Evolutionary conservation across 192 early-diverging fungal genomes (phyloP), one percentile per base, ranked within the genome.

Genomic region (Phlyctochytrium arcticum): DNA sequence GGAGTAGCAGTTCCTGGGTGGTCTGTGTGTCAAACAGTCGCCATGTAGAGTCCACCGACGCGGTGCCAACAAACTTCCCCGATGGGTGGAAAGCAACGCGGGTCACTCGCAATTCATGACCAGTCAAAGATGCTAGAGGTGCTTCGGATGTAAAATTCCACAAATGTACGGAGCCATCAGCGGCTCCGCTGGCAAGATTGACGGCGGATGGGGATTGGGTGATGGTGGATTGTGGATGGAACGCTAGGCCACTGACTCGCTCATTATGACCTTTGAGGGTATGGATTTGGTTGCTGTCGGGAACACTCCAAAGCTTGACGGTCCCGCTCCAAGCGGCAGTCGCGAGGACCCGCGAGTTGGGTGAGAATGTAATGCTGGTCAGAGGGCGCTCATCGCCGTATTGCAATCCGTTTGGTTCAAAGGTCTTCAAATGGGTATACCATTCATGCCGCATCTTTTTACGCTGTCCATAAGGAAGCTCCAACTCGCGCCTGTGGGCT

Each of bases 11-110:
- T 57, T 94, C 93, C 32, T 80, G 59, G 36, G 79, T 73, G 0
- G 87, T 84, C 44, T 89, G 84, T 19, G 88, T 79, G 71, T 98
- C 96, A 93, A 94, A 98, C n/a, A 98, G 81, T 48, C 96, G 80
- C 96, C 96, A 98, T 15, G 93, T 92, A 35, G 83, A 85, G 67
- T 98, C 96, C 63, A 83, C 91, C 57, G 85, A 78, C 29, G 83
- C 74, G 21, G 79, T 82, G 5, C 89, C 96, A 48, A 98, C 67
- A 60, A 83, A 96, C 42, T 80, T 68, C 6, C 95, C 96, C 17
- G 86, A 85, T 5, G 96, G 94, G 68, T 98, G 96, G 70, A 92
- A 95, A 3, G 80, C 88, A 24, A 98, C 88, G 33, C 90, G 83
- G 5, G 89, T 83, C 0, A 98, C 91, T 10, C 95, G 85, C 57